Evolutionary conservation across 306 rosid species (phyloP), one percentile per base, ranked within the genome.

Genomic region (Vigna unguiculata): DNA sequence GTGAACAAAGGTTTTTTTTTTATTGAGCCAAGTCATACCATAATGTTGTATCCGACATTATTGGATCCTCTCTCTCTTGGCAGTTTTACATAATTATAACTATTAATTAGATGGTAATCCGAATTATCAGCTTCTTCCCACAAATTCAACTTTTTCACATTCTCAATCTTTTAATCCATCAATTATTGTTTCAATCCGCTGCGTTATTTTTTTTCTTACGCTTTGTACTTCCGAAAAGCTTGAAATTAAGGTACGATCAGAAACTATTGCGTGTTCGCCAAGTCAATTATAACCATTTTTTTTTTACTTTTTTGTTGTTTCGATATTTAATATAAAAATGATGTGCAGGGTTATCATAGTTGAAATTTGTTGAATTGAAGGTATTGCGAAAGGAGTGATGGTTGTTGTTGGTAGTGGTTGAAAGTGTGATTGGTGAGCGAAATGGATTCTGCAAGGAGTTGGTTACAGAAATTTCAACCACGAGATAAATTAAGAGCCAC

Each of bases 401-500:
- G 10, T 59, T 55, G 52, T 46, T 61, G 17, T 67, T 45, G 71
- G 48, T 62, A 49, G 72, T 13, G 17, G 66, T 78, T 84, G 65
- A 84, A 80, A 36, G 22, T 38, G 49, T 9, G 8, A 8, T 10
- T 4, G 30, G 48, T 0, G 12, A 64, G 21, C 17, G 68, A 75
- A 32, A 95, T 95, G 99, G 99, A 95, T 88, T 95, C 97, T 4
- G 91, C 98, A 2, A 84, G 97, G 85, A 87, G 93, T 76, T 95
- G 99, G 99, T 68, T 92, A 48, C 90, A 85, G 4, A 92, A 92
- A 89, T 89, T 95, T 80, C 97, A 95, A 61, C 97, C 97, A 5
- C 87, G 93, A 32, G 99, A 95, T 28, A 92, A 72, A 78, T 4
- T 84, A 81, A 86, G 97, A 83, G 45, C 51, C 25, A 48, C 87